Percentiles rank a stretch among this genome's conserved stretches.
Conservation (phyloP, 805 yeast species). For the Yamadazyma kitorensis region DNA sequence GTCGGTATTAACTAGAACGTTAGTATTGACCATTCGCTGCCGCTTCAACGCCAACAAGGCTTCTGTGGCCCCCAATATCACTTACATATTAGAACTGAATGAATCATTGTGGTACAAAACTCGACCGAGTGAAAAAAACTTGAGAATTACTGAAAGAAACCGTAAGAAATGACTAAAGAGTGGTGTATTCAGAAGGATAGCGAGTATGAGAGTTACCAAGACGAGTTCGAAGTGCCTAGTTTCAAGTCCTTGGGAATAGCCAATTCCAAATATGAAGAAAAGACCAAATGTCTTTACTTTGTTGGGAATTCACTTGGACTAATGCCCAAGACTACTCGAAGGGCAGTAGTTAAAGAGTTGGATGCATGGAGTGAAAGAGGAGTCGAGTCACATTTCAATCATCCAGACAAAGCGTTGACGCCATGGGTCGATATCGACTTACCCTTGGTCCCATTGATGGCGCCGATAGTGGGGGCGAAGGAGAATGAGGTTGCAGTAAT, state of each 20-base stretch:
- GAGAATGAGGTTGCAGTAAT: slow-evolving; percentile 79
- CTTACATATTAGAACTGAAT: slow-evolving; percentile 79
- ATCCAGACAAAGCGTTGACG: slow-evolving; percentile 52
- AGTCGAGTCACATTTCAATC: slow-evolving; percentile 82
- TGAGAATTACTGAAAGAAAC: neutral
- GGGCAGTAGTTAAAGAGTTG: slow-evolving; percentile 62
- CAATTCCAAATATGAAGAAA: slow-evolving; percentile 12
- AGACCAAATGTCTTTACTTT: slow-evolving; percentile 49
- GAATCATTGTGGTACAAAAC: slow-evolving; percentile 58
- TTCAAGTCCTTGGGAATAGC: slow-evolving; percentile 55
- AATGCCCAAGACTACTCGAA: slow-evolving; percentile 67
- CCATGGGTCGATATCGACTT: slow-evolving; percentile 85
- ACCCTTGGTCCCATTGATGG: slow-evolving; percentile 65
- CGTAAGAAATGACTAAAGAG: slow-evolving; percentile 1
- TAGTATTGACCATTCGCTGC: slow-evolving; percentile 15
- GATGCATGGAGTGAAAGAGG: slow-evolving; percentile 81
- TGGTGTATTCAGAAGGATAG: slow-evolving; percentile 32
- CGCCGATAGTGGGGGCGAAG: slow-evolving; percentile 74
- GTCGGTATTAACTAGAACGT: slow-evolving; percentile 69
- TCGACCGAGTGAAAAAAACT: neutral
- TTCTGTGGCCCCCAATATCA: slow-evolving; percentile 16
- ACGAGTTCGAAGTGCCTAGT: slow-evolving; percentile 66
- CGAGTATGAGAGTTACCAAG: slow-evolving; percentile 26
- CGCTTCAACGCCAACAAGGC: neutral
- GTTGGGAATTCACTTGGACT: slow-evolving; percentile 95